Evolutionary conservation across 2,329 filamentous ascomycete genomes (phyloP).

Genomic region (Penicillium verrucosum): DNA sequence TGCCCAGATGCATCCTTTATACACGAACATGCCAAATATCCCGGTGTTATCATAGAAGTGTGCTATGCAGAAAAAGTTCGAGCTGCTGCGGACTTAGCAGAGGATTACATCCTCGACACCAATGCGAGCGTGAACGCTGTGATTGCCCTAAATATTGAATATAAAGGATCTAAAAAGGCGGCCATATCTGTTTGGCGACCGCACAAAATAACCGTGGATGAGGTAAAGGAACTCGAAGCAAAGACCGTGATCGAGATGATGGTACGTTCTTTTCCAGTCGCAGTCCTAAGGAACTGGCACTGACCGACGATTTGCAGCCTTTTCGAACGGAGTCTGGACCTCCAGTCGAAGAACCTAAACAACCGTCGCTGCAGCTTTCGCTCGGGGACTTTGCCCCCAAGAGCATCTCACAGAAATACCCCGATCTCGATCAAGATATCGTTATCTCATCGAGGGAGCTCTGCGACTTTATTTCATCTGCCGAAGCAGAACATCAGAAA

Average conservation of each 20-base stretch:
- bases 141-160: slow-evolving; percentile 7
- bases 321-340: slow-evolving; percentile 7
- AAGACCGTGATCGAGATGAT: neutral
- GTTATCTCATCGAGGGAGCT: neutral
- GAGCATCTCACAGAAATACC: neutral
- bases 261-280: neutral
- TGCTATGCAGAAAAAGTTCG: slow-evolving; percentile 7
- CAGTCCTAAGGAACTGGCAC: neutral
- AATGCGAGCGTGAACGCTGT: slow-evolving; percentile 5
- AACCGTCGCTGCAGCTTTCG: neutral
- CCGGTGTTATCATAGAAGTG: slow-evolving; percentile 7
- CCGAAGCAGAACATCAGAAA: neutral
- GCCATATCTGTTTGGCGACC: slow-evolving; percentile 7
- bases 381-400: neutral
- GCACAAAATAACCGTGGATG: neutral
- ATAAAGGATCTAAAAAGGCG: slow-evolving; percentile 6
- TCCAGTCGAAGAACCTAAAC: neutral
- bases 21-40: neutral
- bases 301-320: slow-evolving; percentile 3
- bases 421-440: slow-evolving; percentile 4
- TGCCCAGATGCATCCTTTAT: neutral
- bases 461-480: neutral
- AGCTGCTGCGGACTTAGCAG: slow-evolving; percentile 4
- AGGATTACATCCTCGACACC: slow-evolving; percentile 7
- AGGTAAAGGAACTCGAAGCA: neutral